Percentiles rank a stretch among this genome's conserved stretches.
Conservation (phyloP, 2,329 filamentous ascomycete species). For the Talaromyces sp. region DNA sequence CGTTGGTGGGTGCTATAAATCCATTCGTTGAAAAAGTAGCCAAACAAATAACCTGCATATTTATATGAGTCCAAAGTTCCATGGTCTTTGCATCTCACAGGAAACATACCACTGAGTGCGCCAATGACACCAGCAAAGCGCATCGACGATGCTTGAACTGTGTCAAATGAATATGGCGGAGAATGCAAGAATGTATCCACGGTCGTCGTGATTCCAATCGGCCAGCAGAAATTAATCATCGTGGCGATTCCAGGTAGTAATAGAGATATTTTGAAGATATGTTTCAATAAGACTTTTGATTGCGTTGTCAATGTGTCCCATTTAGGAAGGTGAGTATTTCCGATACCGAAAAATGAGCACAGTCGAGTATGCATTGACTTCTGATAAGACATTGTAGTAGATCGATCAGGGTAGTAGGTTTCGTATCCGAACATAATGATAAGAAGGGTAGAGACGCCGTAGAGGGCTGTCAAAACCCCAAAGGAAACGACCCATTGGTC, state of each 20-base stretch:
- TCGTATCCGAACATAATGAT: conserved; percentile 30
- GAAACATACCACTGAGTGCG: conserved; percentile 20
- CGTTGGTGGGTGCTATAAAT: conserved; percentile 19
- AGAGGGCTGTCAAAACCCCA: conserved; percentile 29
- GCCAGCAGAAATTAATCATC: conserved; percentile 34
- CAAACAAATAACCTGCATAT: conserved; percentile 24
- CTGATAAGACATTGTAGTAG: background rate
- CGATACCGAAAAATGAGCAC: conserved; percentile 24
- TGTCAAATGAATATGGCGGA: conserved; percentile 29
- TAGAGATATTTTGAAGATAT: conserved; percentile 27
- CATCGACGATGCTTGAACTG: conserved; percentile 30
- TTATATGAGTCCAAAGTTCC: background rate
- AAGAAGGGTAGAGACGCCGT: conserved; percentile 28
- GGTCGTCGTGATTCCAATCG: conserved; percentile 34
- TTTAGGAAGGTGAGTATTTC: conserved; percentile 25
- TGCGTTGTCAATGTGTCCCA: conserved; percentile 18
- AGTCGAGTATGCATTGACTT: conserved; percentile 11
- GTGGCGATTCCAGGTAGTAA: conserved; percentile 24
- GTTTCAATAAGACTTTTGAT: conserved; percentile 17
- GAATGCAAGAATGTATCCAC: conserved; percentile 28
- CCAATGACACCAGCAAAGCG: conserved; percentile 32
- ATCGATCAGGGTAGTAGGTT: conserved; percentile 23
- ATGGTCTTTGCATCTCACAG: background rate
- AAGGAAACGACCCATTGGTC: conserved; percentile 28
- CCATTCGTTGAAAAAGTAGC: conserved; percentile 32